Evolutionary conservation across 2,329 filamentous ascomycete species (phyloP).

Genomic region (Hortaea werneckii): DNA sequence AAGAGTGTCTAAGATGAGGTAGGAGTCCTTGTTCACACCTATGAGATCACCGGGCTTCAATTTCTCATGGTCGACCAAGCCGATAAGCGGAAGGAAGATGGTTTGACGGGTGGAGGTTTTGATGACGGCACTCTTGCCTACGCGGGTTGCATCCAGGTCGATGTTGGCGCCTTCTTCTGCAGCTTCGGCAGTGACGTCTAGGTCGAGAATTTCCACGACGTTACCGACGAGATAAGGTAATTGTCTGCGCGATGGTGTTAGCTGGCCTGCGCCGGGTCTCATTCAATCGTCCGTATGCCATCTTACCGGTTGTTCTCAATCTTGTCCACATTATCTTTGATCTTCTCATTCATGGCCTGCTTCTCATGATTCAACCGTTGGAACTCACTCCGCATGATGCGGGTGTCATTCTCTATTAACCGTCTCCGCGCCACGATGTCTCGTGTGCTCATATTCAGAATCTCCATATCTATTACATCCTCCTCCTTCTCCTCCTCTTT

Average conservation of each 20-base stretch:
- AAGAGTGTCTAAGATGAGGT: slow-evolving; percentile 90
- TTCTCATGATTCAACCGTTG: slow-evolving; percentile 93
- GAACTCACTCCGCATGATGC: slow-evolving; percentile 97
- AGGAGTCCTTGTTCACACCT: slow-evolving; percentile 98
- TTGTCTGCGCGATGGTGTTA: slow-evolving; percentile 51
- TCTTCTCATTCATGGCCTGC: slow-evolving; percentile 92
- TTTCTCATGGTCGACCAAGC: slow-evolving; percentile 88
- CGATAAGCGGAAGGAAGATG: slow-evolving; percentile 95
- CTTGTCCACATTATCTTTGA: slow-evolving; percentile 98
- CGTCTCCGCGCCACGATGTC: slow-evolving; percentile 87
- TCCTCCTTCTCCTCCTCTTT: slow-evolving; percentile 51
- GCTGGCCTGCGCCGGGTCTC: slow-evolving; percentile 21
- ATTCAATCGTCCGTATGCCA: not conserved
- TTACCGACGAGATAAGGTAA: slow-evolving; percentile 97
- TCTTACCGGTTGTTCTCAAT: slow-evolving; percentile 90
- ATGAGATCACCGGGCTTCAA: slow-evolving; percentile 94
- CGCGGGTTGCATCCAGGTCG: slow-evolving; percentile 88
- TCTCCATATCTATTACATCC: slow-evolving; percentile 81
- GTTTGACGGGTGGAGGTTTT: slow-evolving; percentile 98
- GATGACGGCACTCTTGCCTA: slow-evolving; percentile 97
- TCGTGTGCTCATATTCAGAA: slow-evolving; percentile 83
- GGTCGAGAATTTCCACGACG: slow-evolving; percentile 91
- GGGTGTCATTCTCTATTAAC: slow-evolving; percentile 90
- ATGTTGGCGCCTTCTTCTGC: slow-evolving; percentile 98
- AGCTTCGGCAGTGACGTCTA: slow-evolving; percentile 91